Conservation (phyloP, 1,139 yeast species). For the Debaryomycetaceae sp. region DNA sequence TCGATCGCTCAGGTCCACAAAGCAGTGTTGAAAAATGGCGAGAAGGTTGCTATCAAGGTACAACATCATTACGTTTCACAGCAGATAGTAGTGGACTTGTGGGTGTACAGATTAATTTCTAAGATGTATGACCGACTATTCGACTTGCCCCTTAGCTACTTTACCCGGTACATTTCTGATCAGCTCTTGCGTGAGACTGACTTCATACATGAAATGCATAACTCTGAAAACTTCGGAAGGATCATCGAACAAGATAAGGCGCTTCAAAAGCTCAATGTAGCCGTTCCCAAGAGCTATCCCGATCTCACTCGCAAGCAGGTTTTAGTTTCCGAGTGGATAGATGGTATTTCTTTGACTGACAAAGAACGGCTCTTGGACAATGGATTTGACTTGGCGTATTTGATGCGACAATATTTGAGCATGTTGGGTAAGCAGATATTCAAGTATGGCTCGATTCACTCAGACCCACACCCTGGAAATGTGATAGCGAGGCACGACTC, state of each 20-base stretch:
- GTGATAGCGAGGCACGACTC: constrained; percentile 47
- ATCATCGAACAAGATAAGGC: constrained; percentile 22
- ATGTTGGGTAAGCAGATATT: constrained; percentile 69
- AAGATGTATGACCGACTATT: constrained; percentile 55
- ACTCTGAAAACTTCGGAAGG: constrained; percentile 34
- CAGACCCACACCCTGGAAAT: constrained; percentile 86
- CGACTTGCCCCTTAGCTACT: constrained; percentile 59
- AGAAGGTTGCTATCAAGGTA: constrained; percentile 62
- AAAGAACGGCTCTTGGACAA: constrained; percentile 37
- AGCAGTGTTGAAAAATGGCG: constrained; percentile 50
- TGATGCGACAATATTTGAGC: constrained; percentile 52
- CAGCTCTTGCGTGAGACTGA: constrained; percentile 61
- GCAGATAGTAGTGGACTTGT: constrained; percentile 57
- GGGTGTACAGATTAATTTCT: constrained; percentile 53
- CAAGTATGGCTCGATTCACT: constrained; percentile 71
- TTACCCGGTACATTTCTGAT: constrained; percentile 55
- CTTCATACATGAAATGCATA: constrained; percentile 53
- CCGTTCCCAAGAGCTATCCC: constrained; percentile 51
- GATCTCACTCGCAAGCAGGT: constrained; percentile 49
- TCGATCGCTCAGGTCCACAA: constrained; percentile 72
- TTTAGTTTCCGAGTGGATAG: constrained; percentile 72
- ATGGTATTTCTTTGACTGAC: constrained; percentile 56
- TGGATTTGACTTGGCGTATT: constrained; percentile 38
- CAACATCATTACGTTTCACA: constrained; percentile 60
- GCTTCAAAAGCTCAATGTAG: constrained; percentile 18